phyloP scores from a whole-genome alignment of 192 early-diverging fungal species.

The Neocallimastix lanati region DNA sequence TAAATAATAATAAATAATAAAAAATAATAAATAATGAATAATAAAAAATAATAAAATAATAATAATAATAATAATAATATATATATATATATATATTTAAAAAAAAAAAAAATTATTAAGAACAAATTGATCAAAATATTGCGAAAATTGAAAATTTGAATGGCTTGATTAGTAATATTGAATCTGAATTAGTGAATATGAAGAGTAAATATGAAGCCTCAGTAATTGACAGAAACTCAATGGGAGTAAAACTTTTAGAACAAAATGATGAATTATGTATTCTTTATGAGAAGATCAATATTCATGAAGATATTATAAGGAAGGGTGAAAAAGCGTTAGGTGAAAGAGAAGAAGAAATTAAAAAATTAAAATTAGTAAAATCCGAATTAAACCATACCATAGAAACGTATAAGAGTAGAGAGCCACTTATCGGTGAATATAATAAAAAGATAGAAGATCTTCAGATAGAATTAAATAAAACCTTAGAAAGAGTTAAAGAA shows the following conservation, averaged over 20 bases:
- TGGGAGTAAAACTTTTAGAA: constrained; percentile 30
- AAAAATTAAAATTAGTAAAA: constrained; percentile 17
- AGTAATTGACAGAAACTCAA: constrained; percentile 26
- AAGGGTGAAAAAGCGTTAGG: constrained; percentile 18
- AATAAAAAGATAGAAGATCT: constrained; percentile 2
- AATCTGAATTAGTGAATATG: constrained; percentile 26
- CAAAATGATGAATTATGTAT: constrained; percentile 44
- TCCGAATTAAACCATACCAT: constrained; percentile 15
- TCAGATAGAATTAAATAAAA: constrained; percentile 5
- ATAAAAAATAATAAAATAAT: too few species aligned
- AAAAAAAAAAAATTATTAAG: too few species aligned
- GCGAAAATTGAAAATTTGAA: constrained; percentile 35
- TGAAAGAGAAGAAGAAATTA: constrained; percentile 16
- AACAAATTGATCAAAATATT: constrained; percentile 37
- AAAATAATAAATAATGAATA: too few species aligned
- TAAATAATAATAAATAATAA: too few species aligned
- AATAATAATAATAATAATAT: too few species aligned
- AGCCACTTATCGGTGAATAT: constrained; percentile 4
- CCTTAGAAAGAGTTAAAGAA: constrained; percentile 8
- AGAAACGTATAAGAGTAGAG: constrained; percentile 15
- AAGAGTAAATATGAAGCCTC: constrained; percentile 21
- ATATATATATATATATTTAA: too few species aligned
- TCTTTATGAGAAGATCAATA: constrained; percentile 30
- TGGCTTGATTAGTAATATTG: constrained; percentile 23
- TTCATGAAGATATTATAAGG: constrained; percentile 15